Evolutionary conservation across 352 stramenopile genomes (phyloP).

Genomic region (Pythium scleroteichum): DNA sequence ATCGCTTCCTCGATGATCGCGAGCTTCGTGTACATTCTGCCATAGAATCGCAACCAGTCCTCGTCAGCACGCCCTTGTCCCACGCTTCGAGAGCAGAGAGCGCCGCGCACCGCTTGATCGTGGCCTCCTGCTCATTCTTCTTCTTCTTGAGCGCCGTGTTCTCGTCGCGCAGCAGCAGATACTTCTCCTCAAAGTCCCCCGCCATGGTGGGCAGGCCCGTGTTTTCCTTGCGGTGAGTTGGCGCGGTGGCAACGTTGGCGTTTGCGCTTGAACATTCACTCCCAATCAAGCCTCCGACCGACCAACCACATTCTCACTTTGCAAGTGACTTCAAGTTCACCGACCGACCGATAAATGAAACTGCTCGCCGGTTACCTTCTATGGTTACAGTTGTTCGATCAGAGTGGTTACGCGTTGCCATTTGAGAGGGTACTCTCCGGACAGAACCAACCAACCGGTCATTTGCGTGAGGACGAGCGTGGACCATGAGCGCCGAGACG

Average conservation of each 20-base stretch:
- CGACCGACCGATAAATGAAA: constrained; percentile 27
- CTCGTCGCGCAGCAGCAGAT: constrained; percentile 80
- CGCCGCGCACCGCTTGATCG: constrained; percentile 72
- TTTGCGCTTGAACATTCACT: constrained; percentile 10
- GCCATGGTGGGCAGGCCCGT: constrained; percentile 34
- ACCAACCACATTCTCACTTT: background rate
- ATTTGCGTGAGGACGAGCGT: constrained; percentile 16
- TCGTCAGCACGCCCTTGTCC: background rate
- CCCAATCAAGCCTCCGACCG: constrained; percentile 18
- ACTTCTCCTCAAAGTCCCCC: constrained; percentile 83
- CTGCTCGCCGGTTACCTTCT: background rate
- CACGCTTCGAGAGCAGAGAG: background rate
- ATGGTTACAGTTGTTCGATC: constrained; percentile 19
- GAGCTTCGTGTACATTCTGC: constrained; percentile 88
- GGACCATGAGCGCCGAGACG: constrained; percentile 32
- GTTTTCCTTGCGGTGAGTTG: background rate
- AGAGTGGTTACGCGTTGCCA: constrained; percentile 16
- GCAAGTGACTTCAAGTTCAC: background rate
- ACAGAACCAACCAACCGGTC: constrained; percentile 39
- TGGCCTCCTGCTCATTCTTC: constrained; percentile 91
- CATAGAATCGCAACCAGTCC: background rate
- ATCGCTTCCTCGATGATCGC: constrained; percentile 87
- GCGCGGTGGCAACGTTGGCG: background rate
- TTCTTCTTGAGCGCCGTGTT: constrained; percentile 88
- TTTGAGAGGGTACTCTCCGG: constrained; percentile 15